These are phyloP conservation scores for Cairneyella variabilis DNA, from an alignment of 495 filamentous ascomycete species.

Conservation along the genomic window DNA sequence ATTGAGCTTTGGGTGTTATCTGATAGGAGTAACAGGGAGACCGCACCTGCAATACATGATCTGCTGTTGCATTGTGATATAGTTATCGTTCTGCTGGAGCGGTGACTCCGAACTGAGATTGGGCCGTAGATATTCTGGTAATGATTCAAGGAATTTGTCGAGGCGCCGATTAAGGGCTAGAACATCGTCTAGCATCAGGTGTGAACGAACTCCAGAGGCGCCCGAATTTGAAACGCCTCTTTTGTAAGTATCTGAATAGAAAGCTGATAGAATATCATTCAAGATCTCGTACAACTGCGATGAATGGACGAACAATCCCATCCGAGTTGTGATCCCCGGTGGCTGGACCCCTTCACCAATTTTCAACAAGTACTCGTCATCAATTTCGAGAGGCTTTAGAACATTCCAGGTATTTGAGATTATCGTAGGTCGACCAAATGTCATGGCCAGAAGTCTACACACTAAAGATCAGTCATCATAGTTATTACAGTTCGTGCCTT, in stretches of 20 bases:
- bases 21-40: no score
- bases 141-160: no score
- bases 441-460: constrained; percentile 30
- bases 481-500: no score
- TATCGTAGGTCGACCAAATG: constrained; percentile 34
- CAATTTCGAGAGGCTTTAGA: constrained; percentile 24
- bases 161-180: background rate
- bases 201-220: background rate
- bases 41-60: no score
- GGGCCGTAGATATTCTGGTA: no score
- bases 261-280: constrained; percentile 14
- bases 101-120: no score
- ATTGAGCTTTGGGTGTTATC: no score
- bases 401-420: constrained; percentile 18
- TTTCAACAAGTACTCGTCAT: constrained; percentile 29
- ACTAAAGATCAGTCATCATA: no score
- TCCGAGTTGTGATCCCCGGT: constrained; percentile 11
- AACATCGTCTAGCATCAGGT: background rate
- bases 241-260: no score
- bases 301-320: constrained; percentile 26
- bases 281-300: constrained; percentile 27
- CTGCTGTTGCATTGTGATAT: no score
- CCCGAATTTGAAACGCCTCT: no score
- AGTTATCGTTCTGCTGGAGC: no score
- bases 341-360: constrained; percentile 21